Base-by-base conservation (phyloP, 352 stramenopile genomes). In the Pythium rishiriense region DNA sequence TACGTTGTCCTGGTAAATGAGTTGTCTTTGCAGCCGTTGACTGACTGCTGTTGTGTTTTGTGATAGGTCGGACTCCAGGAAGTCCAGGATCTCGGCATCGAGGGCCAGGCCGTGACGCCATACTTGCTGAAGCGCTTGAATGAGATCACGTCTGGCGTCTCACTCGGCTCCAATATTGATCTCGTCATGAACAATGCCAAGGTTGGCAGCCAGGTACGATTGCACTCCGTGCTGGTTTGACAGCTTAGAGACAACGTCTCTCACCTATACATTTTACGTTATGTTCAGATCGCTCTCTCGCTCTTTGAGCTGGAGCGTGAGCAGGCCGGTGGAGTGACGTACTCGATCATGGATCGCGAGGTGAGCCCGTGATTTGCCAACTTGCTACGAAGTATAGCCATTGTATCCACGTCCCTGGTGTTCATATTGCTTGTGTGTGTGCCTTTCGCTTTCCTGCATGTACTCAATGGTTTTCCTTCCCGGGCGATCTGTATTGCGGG, bases 161-260 rank as follows among this genome's bases (percentile, higher is more conserved):
- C 88, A 12, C 84, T 99, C 25, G 71, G 83, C 31, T 98, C 95
- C 28, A 99, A 99, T 79, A 98, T 99, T 50, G 86, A 96, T 17
- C 77, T 99, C 21, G 96, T 99, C 19, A 94, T 96, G 68, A 95
- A 98, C 73, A 99, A 99, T 75, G 97, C 97, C 14, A 77, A 75
- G 41, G 76, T 99, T 26, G 97, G 96, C 45, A 97, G 96, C 25
- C 82, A 98, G 69, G 96, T 99, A 63, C 19, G 3, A 28, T 11
- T n/a, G n/a, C n/a, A n/a, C n/a, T n/a, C n/a, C n/a, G n/a, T n/a
- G n/a, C n/a, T n/a, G n/a, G 19, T 28, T 24, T 15, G 19, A 47
- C 17, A 6, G 17, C 3, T 43, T 7, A 7, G 11, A 15, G 10
- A n/a, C 19, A 24, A 3, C n/a, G 19, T 14, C n/a, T 11, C 41